phyloP scores from a whole-genome alignment of 495 filamentous ascomycete species.

The Lasiosphaeris hirsuta region DNA sequence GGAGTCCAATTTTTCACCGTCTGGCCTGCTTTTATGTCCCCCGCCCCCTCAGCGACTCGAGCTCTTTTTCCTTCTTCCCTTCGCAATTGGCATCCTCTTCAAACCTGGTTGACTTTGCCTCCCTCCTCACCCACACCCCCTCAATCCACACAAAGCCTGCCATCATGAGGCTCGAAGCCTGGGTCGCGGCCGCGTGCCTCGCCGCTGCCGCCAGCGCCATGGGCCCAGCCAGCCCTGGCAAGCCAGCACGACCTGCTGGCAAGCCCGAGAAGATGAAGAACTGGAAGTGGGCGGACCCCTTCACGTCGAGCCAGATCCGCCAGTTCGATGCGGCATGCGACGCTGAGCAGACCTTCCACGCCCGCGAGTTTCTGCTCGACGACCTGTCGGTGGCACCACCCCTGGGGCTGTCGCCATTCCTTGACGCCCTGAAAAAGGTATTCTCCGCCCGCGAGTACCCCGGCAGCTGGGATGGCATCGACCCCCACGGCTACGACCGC shows the following conservation, averaged over 20 bases:
- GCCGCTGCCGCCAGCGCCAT: conserved; percentile 19
- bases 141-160: background rate
- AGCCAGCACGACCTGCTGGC: conserved; percentile 18
- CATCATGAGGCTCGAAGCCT: conserved; percentile 26
- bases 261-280: conserved; percentile 20
- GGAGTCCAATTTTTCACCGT: background rate
- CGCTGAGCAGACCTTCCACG: conserved; percentile 21
- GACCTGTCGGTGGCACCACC: conserved; percentile 29
- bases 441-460: conserved; percentile 32
- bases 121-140: background rate
- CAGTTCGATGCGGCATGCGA: conserved; percentile 24
- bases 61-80: background rate
- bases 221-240: conserved; percentile 21
- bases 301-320: conserved; percentile 9
- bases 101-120: too few species aligned
- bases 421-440: conserved; percentile 28
- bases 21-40: background rate
- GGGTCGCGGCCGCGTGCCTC: conserved; percentile 17
- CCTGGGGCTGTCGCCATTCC: conserved; percentile 25
- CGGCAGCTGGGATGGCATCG: conserved; percentile 36
- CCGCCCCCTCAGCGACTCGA: background rate
- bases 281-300: conserved; percentile 35
- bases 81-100: too few species aligned
- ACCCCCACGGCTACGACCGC: conserved; percentile 37
- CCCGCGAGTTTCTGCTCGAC: conserved; percentile 31